Conservation (phyloP, 371 early-diverging fungal species). For the Thermomucor indicae-seudaticae region DNA sequence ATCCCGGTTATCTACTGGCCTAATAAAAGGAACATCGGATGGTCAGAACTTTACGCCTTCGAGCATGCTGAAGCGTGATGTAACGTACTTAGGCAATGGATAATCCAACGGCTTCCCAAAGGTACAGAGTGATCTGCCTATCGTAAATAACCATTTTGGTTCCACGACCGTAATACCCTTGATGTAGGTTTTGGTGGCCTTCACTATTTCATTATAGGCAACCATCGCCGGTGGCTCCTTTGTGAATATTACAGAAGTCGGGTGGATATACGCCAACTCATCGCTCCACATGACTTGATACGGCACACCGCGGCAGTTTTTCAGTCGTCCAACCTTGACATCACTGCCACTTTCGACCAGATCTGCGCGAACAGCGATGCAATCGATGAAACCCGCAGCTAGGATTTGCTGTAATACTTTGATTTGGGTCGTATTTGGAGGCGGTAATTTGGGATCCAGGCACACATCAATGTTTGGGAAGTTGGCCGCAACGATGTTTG, state of each 20-base stretch:
- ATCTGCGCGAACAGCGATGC: slow-evolving; percentile 79
- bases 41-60: not conserved
- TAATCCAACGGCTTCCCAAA: slow-evolving; percentile 64
- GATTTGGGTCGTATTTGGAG: slow-evolving; percentile 66
- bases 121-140: slow-evolving; percentile 63
- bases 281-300: slow-evolving; percentile 84
- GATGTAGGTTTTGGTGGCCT: slow-evolving; percentile 58
- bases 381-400: slow-evolving; percentile 87
- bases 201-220: slow-evolving; percentile 65
- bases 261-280: slow-evolving; percentile 75
- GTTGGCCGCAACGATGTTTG: slow-evolving; percentile 68
- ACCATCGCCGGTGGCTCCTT: slow-evolving; percentile 77
- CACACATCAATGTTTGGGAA: slow-evolving; percentile 55
- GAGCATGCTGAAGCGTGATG: slow-evolving; percentile 1
- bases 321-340: slow-evolving; percentile 34
- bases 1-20: slow-evolving; percentile 40
- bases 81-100: slow-evolving; percentile 62
- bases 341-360: slow-evolving; percentile 55
- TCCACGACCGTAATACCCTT: slow-evolving; percentile 81
- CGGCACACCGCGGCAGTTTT: slow-evolving; percentile 48
- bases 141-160: slow-evolving; percentile 73
- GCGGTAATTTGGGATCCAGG: slow-evolving; percentile 65
- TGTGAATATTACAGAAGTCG: slow-evolving; percentile 60
- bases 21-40: slow-evolving; percentile 3
- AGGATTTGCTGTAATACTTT: slow-evolving; percentile 81